These are phyloP conservation scores for Phytophthora macrochlamydospora DNA, from an alignment of 352 stramenopile species.

Conservation along the genomic window DNA sequence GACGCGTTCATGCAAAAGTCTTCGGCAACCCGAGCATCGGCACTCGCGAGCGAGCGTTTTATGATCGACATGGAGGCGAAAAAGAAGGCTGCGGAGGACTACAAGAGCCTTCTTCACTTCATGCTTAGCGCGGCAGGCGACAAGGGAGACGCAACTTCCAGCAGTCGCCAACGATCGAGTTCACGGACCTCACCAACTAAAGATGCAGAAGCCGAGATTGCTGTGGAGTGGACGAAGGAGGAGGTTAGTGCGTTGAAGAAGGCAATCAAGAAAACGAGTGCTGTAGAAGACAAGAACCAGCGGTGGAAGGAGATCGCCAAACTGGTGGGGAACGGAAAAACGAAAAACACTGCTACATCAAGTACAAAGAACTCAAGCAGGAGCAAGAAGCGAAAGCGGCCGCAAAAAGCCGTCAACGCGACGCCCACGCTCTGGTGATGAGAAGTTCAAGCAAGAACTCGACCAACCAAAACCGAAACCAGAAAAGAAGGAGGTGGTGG, in stretches of 20 bases:
- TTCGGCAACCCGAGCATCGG: constrained; percentile 16
- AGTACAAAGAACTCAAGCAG: constrained; percentile 86
- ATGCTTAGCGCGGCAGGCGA: constrained; percentile 39
- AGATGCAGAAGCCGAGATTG: constrained; percentile 26
- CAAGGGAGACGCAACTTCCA: constrained; percentile 8
- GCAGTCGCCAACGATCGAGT: constrained; percentile 7
- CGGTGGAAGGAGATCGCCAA: constrained; percentile 73
- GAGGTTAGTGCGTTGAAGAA: constrained; percentile 66
- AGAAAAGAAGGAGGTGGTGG: neutral
- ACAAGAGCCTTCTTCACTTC: constrained; percentile 50
- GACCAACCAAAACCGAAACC: constrained; percentile 4
- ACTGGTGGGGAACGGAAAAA: constrained; percentile 63
- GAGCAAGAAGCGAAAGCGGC: constrained; percentile 45
- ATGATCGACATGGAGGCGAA: constrained; percentile 55
- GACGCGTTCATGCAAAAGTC: constrained; percentile 56
- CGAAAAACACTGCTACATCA: constrained; percentile 87
- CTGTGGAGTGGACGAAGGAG: constrained; percentile 55
- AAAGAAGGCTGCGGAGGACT: constrained; percentile 31
- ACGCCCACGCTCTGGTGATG: constrained; percentile 13
- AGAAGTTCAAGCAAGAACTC: constrained; percentile 12
- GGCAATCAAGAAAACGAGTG: constrained; percentile 71
- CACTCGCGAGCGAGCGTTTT: constrained; percentile 56
- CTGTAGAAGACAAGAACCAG: constrained; percentile 69
- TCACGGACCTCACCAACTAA: constrained; percentile 9
- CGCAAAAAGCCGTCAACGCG: constrained; percentile 31